These are phyloP conservation scores for Plasmodium cynomolgi DNA, from an alignment of 169 alveolate species.

Conservation along the genomic window DNA sequence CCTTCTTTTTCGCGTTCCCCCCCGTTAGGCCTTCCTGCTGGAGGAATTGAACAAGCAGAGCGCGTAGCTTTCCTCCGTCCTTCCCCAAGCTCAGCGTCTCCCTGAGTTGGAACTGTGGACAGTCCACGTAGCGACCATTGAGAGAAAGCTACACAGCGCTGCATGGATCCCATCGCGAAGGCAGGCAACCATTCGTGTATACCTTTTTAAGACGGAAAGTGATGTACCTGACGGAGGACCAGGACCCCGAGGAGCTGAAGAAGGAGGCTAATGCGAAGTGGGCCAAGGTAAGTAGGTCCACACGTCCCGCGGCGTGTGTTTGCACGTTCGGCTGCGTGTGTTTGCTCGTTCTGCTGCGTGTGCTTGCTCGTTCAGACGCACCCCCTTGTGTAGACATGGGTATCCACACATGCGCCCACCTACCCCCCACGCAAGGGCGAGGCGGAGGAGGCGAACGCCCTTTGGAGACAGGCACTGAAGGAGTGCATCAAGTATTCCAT, in stretches of 20 bases:
- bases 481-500: conserved; percentile 67
- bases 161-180: background rate
- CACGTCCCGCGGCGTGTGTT: background rate
- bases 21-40: background rate
- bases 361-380: background rate
- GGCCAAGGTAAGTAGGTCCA: conserved; percentile 8
- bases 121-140: background rate
- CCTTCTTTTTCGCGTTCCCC: background rate
- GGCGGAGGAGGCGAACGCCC: conserved; percentile 48
- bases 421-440: conserved; percentile 28
- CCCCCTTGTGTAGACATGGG: background rate
- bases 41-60: background rate
- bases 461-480: conserved; percentile 64
- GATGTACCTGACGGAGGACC: conserved; percentile 31
- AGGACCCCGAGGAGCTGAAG: conserved; percentile 64
- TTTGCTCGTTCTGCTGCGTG: background rate
- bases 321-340: background rate
- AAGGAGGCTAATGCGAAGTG: conserved; percentile 59
- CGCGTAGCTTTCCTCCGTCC: background rate
- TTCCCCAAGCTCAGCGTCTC: background rate
- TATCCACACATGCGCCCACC: background rate
- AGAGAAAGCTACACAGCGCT: background rate
- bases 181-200: background rate
- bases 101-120: background rate
- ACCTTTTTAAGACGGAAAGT: background rate